Base-by-base conservation (phyloP, 495 filamentous ascomycete species). In the Aspergillus bridgeri region DNA sequence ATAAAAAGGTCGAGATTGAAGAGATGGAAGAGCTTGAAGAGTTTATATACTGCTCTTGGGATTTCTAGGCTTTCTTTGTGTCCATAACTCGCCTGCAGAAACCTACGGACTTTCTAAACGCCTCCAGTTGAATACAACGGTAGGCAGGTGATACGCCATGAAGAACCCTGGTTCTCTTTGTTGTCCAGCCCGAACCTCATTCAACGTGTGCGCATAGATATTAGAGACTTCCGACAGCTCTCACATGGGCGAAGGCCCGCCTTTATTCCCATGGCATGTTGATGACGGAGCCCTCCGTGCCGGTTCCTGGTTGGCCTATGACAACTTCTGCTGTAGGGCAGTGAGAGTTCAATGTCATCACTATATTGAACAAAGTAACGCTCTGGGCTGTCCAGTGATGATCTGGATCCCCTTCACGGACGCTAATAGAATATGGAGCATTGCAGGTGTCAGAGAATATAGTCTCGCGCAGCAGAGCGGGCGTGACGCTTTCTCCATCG, bases 361-460 rank as follows among this genome's bases (percentile, higher is more conserved):
- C 64, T 53, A 76, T 74, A 46, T 74, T 74, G 51, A 74, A 74
- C 57, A 72, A 54, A 24, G 72, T 65, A 22, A 56, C 61, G 6
- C 58, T 62, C 6, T 64, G 60, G 6, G 49, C 57, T 0, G 62
- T 62, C 5, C 62, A 43, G 42, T 68, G 53, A 3, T 60, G 61
- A 6, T 55, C 49, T 8, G 55, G 45, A 52, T 72, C 67, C 22
- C 65, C 65, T 19, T 64, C 54, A 22, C 69, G 63, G 5, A 15
- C 8, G 29, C 66, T 69, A n/a, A 76, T 75, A 2, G 73, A 64
- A 51, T 70, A 63, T 6, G 74, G 69, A 1, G 59, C 60, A 53
- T 75, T 71, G 33, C 60, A 68, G 5, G 65, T 61, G 61, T 77
- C 72, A 3, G 69, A 69, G 59, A 74, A 77, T 9, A 77, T 51